A percentile compares a stretch with the other conserved stretches of the same genome.
These are phyloP conservation scores for Flaveria ramosissima DNA, from an alignment of 129 eudicot genomes.

Conservation along the genomic window DNA sequence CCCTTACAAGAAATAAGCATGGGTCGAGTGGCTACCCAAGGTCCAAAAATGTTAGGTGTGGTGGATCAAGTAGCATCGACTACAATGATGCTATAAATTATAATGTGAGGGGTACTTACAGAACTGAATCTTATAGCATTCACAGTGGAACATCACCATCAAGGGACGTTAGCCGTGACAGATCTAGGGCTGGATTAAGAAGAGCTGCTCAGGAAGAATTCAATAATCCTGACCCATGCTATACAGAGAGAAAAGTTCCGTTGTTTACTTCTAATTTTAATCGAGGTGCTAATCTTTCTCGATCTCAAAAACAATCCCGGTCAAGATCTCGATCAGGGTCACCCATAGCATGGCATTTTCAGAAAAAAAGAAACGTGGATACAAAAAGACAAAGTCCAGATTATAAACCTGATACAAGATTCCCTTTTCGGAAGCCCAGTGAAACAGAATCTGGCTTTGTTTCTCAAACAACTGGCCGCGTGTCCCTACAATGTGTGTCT, in stretches of 20 bases:
- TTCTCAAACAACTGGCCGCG: constrained; percentile 49
- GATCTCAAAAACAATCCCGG: constrained; percentile 51
- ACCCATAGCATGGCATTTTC: constrained; percentile 61
- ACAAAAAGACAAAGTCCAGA: constrained; percentile 53
- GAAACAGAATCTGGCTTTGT: constrained; percentile 38
- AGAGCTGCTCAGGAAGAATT: constrained; percentile 60
- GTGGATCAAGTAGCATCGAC: constrained; percentile 38
- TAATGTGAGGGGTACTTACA: constrained; percentile 42
- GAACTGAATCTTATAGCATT: constrained; percentile 45
- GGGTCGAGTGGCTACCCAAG: constrained; percentile 36
- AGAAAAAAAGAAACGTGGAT: constrained; percentile 42
- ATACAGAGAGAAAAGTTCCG: constrained; percentile 43
- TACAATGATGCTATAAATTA: constrained; percentile 37
- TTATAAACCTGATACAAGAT: constrained; percentile 52
- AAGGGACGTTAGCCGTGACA: constrained; percentile 42
- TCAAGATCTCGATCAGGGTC: constrained; percentile 79
- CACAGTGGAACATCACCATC: constrained; percentile 41
- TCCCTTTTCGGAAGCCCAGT: constrained; percentile 42
- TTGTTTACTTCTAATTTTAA: constrained; percentile 49
- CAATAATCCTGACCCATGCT: constrained; percentile 43
- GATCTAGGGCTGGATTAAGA: constrained; percentile 48
- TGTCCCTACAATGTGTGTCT: constrained; percentile 39
- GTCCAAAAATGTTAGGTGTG: constrained; percentile 41
- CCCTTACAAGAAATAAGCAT: constrained; percentile 44
- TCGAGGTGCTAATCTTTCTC: constrained; percentile 41